phyloP scores from a whole-genome alignment of 2,329 filamentous ascomycete species.

The Aspergillus calidoustus region DNA sequence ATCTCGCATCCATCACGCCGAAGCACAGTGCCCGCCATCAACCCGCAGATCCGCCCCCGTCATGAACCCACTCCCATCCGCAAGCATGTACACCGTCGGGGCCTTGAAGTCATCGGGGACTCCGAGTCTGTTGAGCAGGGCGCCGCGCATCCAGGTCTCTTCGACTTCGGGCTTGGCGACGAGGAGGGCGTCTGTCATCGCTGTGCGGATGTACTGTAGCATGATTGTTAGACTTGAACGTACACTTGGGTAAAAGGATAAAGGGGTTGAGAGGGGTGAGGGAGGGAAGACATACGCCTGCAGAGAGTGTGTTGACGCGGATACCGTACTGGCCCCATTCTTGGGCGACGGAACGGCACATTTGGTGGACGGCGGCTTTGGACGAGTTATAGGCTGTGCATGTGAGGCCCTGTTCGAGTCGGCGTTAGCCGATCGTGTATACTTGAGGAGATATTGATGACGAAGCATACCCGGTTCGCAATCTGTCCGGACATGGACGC shows the following conservation, averaged over 20 bases:
- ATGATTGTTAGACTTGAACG: neutral
- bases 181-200: conserved; percentile 54
- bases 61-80: conserved; percentile 46
- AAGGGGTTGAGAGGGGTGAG: too few species aligned
- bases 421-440: neutral
- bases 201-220: conserved; percentile 52
- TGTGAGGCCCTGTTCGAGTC: conserved; percentile 56
- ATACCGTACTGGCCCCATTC: conserved; percentile 66
- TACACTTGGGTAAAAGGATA: neutral
- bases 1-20: conserved; percentile 27
- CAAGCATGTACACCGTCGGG: conserved; percentile 42
- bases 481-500: conserved; percentile 72
- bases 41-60: conserved; percentile 45
- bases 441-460: neutral
- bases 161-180: conserved; percentile 55
- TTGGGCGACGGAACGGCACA: conserved; percentile 53
- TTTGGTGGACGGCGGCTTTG: conserved; percentile 55
- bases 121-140: conserved; percentile 55
- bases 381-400: conserved; percentile 63
- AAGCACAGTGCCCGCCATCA: conserved; percentile 46
- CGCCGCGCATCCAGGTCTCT: conserved; percentile 58
- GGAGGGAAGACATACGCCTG: conserved; percentile 55
- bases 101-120: conserved; percentile 49
- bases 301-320: conserved; percentile 79
- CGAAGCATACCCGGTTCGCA: conserved; percentile 57